Conservation (phyloP, 2,329 filamentous ascomycete species). For the Blumeria hordei region DNA sequence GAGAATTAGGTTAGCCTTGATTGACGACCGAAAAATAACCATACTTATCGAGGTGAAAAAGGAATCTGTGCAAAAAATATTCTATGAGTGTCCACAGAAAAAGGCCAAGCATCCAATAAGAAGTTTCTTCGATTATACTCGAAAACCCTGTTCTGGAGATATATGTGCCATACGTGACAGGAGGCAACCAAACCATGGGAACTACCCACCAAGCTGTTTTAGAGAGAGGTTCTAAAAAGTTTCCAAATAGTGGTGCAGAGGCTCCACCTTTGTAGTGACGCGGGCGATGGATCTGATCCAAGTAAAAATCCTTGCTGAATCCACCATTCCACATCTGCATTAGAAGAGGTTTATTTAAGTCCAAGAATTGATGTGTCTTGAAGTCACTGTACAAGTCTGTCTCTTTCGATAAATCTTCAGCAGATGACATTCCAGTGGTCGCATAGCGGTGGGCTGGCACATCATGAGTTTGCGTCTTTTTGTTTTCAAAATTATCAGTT, state of each 20-base stretch:
- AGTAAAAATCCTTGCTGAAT: conserved; percentile 88
- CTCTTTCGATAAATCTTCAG: conserved; percentile 65
- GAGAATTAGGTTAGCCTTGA: conserved; percentile 10
- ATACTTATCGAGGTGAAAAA: conserved; percentile 87
- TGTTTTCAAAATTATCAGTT: conserved; percentile 17
- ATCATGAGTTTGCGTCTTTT: conserved; percentile 15
- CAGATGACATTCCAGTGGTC: conserved; percentile 67
- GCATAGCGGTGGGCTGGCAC: conserved; percentile 16
- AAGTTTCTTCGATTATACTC: conserved; percentile 21
- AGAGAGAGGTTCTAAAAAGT: conserved; percentile 92
- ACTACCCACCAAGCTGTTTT: conserved; percentile 90
- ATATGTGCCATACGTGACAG: conserved; percentile 46
- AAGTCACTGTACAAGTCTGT: conserved; percentile 59
- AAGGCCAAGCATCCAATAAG: conserved; percentile 47
- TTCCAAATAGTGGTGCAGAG: conserved; percentile 85
- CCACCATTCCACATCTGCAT: conserved; percentile 71
- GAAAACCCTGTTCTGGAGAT: conserved; percentile 37
- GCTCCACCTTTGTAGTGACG: conserved; percentile 85
- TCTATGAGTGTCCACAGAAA: conserved; percentile 75
- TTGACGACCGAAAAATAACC: conserved; percentile 15
- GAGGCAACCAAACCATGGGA: conserved; percentile 66
- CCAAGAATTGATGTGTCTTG: conserved; percentile 80
- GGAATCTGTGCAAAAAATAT: conserved; percentile 65
- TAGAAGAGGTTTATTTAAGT: conserved; percentile 63
- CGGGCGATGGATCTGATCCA: conserved; percentile 86